A percentile compares a stretch with the other conserved stretches of the same genome.
Evolutionary conservation across 1,284 basidiomycete genomes (phyloP).

Genomic region (Malassezia sympodialis): DNA sequence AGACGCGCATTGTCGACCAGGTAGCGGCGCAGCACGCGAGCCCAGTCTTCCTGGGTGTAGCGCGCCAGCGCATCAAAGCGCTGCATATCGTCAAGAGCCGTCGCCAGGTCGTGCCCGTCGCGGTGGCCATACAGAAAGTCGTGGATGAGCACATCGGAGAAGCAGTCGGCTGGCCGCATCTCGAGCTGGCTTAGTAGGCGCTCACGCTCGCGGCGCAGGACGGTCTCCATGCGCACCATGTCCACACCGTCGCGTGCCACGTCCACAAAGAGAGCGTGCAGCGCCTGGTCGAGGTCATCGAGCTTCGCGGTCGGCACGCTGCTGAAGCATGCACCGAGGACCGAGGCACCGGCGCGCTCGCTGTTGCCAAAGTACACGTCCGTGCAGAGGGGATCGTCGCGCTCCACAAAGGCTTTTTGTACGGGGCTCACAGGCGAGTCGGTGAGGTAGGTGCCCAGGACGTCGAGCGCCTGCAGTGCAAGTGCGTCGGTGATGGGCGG

Average conservation of each 20-base stretch:
- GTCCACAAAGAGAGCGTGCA: conserved; percentile 62
- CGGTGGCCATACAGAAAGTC: conserved; percentile 80
- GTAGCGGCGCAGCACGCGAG: conserved; percentile 65
- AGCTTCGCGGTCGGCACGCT: conserved; percentile 75
- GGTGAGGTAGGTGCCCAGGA: conserved; percentile 73
- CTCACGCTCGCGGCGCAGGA: conserved; percentile 76
- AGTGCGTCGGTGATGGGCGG: conserved; percentile 65
- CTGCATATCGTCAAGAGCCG: conserved; percentile 68
- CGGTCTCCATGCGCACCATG: conserved; percentile 79
- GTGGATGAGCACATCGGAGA: conserved; percentile 56
- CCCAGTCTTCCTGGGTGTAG: conserved; percentile 74
- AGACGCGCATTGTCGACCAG: conserved; percentile 35
- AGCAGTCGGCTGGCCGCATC: conserved; percentile 48
- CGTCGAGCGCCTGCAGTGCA: conserved; percentile 70
- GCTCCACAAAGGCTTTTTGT: conserved; percentile 86
- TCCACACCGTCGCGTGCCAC: conserved; percentile 72
- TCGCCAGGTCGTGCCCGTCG: conserved; percentile 69
- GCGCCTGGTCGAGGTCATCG: conserved; percentile 60
- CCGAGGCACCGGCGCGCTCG: conserved; percentile 58
- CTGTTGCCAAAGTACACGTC: conserved; percentile 77
- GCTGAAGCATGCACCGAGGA: conserved; percentile 67
- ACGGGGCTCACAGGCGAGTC: conserved; percentile 72
- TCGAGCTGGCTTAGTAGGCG: conserved; percentile 54
- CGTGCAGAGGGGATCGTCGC: conserved; percentile 70
- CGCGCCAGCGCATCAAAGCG: conserved; percentile 57